Percentiles rank a stretch among this genome's conserved stretches.
phyloP scores from a whole-genome alignment of 306 rosid species.

The Benincasa hispida region DNA sequence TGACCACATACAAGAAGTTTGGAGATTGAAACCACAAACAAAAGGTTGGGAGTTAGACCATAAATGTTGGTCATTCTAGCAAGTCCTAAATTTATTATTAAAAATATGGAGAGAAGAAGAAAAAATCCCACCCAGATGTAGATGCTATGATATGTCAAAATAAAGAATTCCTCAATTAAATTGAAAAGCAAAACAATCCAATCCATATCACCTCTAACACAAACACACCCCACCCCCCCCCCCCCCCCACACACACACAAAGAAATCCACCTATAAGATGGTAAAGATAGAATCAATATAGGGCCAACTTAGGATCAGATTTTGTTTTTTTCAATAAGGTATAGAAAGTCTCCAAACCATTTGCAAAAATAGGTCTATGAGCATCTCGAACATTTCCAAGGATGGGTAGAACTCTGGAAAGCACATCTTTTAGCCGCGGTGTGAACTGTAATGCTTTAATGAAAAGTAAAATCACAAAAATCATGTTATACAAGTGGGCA shows the following conservation, averaged over 20 bases:
- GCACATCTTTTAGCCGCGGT: constrained; percentile 81
- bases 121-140: too few species aligned
- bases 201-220: not conserved
- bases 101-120: too few species aligned
- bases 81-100: not conserved
- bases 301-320: constrained; percentile 4
- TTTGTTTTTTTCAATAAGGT: constrained; percentile 6
- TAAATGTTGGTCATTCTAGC: not conserved
- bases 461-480: constrained; percentile 17
- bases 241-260: too few species aligned
- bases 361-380: constrained; percentile 80
- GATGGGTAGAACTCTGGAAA: constrained; percentile 85
- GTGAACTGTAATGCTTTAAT: constrained; percentile 77
- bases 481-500: not conserved
- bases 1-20: not conserved
- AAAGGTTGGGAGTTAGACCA: not conserved
- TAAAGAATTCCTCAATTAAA: not conserved
- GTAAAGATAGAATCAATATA: not conserved
- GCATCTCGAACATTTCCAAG: constrained; percentile 87
- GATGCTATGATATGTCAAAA: not conserved
- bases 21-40: not conserved
- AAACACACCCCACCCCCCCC: too few species aligned
- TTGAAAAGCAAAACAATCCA: not conserved
- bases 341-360: constrained; percentile 40
- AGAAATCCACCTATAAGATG: not conserved